phyloP scores from a whole-genome alignment of 306 rosid species.

The Styphnolobium japonicum region DNA sequence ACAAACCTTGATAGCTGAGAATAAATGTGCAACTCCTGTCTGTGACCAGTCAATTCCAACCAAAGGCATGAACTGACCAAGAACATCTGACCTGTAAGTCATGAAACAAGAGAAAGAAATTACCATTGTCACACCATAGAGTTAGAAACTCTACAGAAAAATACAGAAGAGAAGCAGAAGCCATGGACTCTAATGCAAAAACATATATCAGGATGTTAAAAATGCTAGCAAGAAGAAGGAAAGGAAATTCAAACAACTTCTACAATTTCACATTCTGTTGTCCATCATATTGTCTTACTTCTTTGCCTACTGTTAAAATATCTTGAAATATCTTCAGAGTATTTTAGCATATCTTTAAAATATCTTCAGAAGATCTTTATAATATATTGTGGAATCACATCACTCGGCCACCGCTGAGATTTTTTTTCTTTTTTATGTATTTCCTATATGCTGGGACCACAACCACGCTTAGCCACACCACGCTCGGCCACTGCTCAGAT shows the following conservation, averaged over 20 bases:
- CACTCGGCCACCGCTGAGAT: no score
- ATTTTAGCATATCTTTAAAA: no score
- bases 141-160: neutral
- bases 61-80: slow-evolving; percentile 99
- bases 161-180: slow-evolving; percentile 6
- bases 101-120: slow-evolving; percentile 22
- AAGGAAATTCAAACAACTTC: neutral
- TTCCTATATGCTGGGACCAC: no score
- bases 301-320: no score
- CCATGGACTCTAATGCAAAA: neutral
- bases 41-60: slow-evolving; percentile 99
- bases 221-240: neutral
- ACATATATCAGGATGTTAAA: slow-evolving; percentile 1
- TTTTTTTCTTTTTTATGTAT: no score
- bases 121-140: slow-evolving; percentile 1
- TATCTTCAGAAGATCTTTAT: no score
- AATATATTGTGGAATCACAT: no score
- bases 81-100: slow-evolving; percentile 81
- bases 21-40: slow-evolving; percentile 90
- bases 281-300: neutral
- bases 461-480: no score
- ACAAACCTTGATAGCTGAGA: slow-evolving; percentile 93
- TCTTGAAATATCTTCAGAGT: no score
- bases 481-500: no score
- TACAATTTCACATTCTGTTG: neutral